These are phyloP conservation scores for Hypomontagnella submonticulosa DNA, from an alignment of 495 filamentous ascomycete species.

Conservation along the genomic window DNA sequence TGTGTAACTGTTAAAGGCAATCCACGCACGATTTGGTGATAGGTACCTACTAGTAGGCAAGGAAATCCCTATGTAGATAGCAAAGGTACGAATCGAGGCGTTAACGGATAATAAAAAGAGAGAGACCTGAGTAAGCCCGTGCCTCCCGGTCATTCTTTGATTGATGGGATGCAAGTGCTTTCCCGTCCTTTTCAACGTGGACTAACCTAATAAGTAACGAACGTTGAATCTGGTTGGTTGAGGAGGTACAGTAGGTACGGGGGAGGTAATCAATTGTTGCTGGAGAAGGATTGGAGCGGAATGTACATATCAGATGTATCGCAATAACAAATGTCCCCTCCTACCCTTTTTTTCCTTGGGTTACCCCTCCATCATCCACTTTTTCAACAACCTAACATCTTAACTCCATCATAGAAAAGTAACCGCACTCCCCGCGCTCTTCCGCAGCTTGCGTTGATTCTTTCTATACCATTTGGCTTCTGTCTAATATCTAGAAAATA, in stretches of 20 bases:
- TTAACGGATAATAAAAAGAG: slow-evolving; percentile 16
- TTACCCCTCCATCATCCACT: slow-evolving; percentile 45
- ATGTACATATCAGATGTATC: slow-evolving; percentile 13
- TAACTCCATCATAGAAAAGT: slow-evolving; percentile 43
- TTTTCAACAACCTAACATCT: slow-evolving; percentile 22
- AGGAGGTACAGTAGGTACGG: not conserved
- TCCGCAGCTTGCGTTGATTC: slow-evolving; percentile 20
- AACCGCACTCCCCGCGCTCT: slow-evolving; percentile 30
- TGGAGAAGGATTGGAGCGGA: slow-evolving; percentile 3
- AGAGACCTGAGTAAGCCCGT: slow-evolving; percentile 41
- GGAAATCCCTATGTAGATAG: not conserved
- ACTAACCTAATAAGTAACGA: slow-evolving; percentile 11
- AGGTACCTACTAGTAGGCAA: not conserved
- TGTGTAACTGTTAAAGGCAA: slow-evolving; percentile 6
- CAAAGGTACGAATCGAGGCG: slow-evolving; percentile 8
- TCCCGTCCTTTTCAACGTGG: slow-evolving; percentile 19
- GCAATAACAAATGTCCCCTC: slow-evolving; percentile 32
- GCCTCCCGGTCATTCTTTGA: slow-evolving; percentile 37
- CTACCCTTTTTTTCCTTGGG: slow-evolving; percentile 31
- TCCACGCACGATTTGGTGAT: too few relatives aligned
- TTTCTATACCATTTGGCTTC: slow-evolving; percentile 12
- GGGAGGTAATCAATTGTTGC: slow-evolving; percentile 3
- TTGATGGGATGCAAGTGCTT: slow-evolving; percentile 36
- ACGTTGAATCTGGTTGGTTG: slow-evolving; percentile 20
- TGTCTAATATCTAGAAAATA: slow-evolving; percentile 28